Percentiles rank a stretch among this genome's conserved stretches.
Evolutionary conservation across 306 rosid genomes (phyloP).

Genomic region (Trifolium subterraneum): DNA sequence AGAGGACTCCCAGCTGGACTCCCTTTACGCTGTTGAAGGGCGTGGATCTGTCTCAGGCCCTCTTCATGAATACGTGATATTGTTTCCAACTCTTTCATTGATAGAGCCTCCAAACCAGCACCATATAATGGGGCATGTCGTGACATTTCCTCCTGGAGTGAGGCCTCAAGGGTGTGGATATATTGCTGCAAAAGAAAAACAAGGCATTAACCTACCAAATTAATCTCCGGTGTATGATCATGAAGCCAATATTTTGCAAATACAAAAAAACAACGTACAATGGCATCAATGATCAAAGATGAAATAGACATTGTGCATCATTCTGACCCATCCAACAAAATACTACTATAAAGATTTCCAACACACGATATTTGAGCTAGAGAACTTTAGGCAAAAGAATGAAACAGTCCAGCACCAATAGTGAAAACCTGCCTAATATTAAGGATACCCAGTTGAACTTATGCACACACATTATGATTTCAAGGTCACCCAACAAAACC

Average conservation of each 20-base stretch:
- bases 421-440: constrained; percentile 5
- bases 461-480: not conserved
- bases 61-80: constrained; percentile 92
- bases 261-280: constrained; percentile 8
- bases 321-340: constrained; percentile 22
- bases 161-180: constrained; percentile 86
- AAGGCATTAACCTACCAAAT: constrained; percentile 36
- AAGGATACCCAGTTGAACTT: constrained; percentile 15
- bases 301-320: constrained; percentile 7
- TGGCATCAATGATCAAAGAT: constrained; percentile 29
- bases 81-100: constrained; percentile 94
- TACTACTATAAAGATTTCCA: constrained; percentile 11
- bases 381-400: constrained; percentile 2
- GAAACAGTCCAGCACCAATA: not conserved
- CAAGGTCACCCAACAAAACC: constrained; percentile 34
- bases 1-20: constrained; percentile 80
- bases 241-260: constrained; percentile 9
- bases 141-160: constrained; percentile 98
- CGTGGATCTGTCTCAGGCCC: constrained; percentile 92
- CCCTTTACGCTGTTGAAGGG: constrained; percentile 87
- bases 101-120: constrained; percentile 92
- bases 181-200: constrained; percentile 77
- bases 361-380: not conserved
- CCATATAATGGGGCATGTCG: constrained; percentile 96
- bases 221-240: constrained; percentile 2